These are phyloP conservation scores for Panaeolus papilionaceus DNA, from an alignment of 768 basidiomycete species.

Conservation along the genomic window DNA sequence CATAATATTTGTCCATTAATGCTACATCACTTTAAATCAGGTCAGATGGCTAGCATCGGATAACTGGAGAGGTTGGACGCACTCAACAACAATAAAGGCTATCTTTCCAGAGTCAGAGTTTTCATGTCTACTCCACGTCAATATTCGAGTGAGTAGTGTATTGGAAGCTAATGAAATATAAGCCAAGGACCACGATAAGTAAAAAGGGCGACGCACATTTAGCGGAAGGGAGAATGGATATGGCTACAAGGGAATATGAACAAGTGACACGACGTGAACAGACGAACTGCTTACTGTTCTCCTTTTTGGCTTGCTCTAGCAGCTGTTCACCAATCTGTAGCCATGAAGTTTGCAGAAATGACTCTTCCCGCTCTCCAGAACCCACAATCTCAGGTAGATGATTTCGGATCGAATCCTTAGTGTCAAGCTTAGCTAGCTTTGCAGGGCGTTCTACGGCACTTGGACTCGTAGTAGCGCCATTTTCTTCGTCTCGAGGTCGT, in stretches of 20 bases:
- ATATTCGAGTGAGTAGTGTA: constrained; percentile 32
- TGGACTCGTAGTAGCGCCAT: constrained; percentile 20
- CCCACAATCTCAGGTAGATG: constrained; percentile 41
- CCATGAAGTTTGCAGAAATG: constrained; percentile 23
- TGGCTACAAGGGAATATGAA: constrained; percentile 32
- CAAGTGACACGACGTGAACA: neutral
- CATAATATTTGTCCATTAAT: constrained; percentile 27
- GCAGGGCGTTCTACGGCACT: constrained; percentile 28
- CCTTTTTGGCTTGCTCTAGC: constrained; percentile 36
- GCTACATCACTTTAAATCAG: constrained; percentile 29
- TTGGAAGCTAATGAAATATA: constrained; percentile 32
- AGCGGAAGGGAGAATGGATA: constrained; percentile 38
- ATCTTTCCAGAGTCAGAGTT: constrained; percentile 31
- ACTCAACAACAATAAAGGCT: constrained; percentile 42
- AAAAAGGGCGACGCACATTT: constrained; percentile 29
- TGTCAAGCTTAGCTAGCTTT: constrained; percentile 28
- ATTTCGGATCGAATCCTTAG: constrained; percentile 37
- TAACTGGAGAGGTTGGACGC: constrained; percentile 16
- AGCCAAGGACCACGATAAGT: constrained; percentile 4
- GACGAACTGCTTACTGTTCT: constrained; percentile 42
- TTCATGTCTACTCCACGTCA: constrained; percentile 36
- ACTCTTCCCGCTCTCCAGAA: constrained; percentile 31
- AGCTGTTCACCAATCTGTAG: constrained; percentile 34
- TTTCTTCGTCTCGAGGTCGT: constrained; percentile 29
- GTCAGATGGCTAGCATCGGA: neutral